phyloP scores from a whole-genome alignment of 768 basidiomycete species.

The Tulasnella sp. region DNA sequence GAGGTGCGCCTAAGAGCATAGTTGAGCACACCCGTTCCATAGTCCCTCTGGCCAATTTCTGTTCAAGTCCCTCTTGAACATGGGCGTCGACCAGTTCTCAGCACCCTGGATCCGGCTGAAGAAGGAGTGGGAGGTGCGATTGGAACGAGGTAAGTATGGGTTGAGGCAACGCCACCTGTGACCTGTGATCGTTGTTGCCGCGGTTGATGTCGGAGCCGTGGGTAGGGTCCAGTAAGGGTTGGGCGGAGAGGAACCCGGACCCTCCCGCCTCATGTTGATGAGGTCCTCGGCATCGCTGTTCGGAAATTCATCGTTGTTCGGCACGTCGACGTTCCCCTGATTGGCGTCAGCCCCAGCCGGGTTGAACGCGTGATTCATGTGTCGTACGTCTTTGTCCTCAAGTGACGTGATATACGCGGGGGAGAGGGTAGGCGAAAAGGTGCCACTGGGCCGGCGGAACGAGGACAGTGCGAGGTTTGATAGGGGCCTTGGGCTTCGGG shows the following conservation, averaged over 20 bases:
- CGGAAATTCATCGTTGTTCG: not conserved
- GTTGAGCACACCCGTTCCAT: not conserved
- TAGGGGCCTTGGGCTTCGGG: not conserved
- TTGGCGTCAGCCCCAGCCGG: no score
- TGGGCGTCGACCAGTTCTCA: not conserved
- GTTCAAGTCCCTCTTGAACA: not conserved
- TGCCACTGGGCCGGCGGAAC: not conserved
- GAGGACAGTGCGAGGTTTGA: not conserved
- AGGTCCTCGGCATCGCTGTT: not conserved
- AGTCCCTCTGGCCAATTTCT: conserved; percentile 3
- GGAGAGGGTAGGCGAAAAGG: not conserved
- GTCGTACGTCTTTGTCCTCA: not conserved
- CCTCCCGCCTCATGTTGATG: not conserved
- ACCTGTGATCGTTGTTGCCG: not conserved
- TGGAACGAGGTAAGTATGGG: not conserved
- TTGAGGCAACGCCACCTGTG: not conserved
- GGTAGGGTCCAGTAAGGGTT: not conserved
- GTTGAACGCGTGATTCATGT: not conserved
- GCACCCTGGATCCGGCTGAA: conserved; percentile 3
- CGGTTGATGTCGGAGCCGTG: not conserved
- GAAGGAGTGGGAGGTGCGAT: not conserved
- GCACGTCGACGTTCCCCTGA: not conserved
- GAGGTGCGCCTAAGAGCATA: not conserved
- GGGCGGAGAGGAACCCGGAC: not conserved
- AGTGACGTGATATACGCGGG: not conserved